These are phyloP conservation scores for Candida wancherniae DNA, from an alignment of 805 yeast genomes.

Conservation along the genomic window DNA sequence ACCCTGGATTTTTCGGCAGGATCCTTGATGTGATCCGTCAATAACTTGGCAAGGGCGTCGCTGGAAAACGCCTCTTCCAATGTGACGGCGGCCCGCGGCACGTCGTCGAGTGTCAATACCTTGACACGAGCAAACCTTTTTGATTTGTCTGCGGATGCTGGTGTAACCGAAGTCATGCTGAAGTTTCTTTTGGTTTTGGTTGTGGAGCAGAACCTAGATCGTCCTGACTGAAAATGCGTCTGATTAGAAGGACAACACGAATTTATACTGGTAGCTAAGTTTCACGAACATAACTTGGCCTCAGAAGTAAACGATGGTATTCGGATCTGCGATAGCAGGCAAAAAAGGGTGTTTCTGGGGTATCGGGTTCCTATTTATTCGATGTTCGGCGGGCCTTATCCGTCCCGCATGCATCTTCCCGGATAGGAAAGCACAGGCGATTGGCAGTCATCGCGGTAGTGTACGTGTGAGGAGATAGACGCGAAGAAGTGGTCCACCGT, in stretches of 20 bases:
- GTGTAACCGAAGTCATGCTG: not conserved
- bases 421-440: too few relatives aligned
- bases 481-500: too few relatives aligned
- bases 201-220: not conserved
- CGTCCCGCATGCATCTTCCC: too few relatives aligned
- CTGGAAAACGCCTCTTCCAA: conserved; percentile 31
- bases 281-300: conserved; percentile 19
- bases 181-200: conserved; percentile 1
- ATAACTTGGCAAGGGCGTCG: conserved; percentile 31
- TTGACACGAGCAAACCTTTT: conserved; percentile 5
- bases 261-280: conserved; percentile 20
- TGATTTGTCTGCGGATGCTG: not conserved
- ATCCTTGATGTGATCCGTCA: conserved; percentile 14
- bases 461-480: too few relatives aligned
- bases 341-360: too few relatives aligned
- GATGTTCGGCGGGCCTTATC: too few relatives aligned
- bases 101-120: conserved; percentile 14
- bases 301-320: too few relatives aligned
- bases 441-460: too few relatives aligned
- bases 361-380: too few relatives aligned
- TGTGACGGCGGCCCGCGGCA: conserved; percentile 35
- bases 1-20: conserved; percentile 6
- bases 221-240: not conserved
- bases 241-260: conserved; percentile 16
- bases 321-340: too few relatives aligned